phyloP scores from a whole-genome alignment of 2,329 filamentous ascomycete species.

The Cladosporium colombiae region DNA sequence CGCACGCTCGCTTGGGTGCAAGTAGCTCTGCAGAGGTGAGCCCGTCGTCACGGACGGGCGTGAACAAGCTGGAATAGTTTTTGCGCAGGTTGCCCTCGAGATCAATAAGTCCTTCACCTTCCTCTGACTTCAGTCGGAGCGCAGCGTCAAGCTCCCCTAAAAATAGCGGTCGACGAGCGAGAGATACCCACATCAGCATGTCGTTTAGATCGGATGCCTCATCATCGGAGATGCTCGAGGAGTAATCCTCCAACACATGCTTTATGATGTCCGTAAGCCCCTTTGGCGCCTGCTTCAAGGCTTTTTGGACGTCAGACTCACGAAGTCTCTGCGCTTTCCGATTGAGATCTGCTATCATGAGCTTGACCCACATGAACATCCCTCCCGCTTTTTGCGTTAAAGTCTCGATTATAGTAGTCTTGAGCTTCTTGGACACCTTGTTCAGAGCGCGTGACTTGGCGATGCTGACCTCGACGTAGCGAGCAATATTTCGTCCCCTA shows the following conservation, averaged over 20 bases:
- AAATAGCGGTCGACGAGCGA: conserved; percentile 47
- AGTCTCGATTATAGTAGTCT: conserved; percentile 42
- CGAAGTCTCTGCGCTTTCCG: conserved; percentile 40
- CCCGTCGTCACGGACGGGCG: conserved; percentile 17
- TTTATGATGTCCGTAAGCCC: conserved; percentile 47
- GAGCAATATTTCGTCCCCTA: conserved; percentile 43
- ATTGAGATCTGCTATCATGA: conserved; percentile 53
- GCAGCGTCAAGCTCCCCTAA: conserved; percentile 49
- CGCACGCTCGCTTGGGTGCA: conserved; percentile 1
- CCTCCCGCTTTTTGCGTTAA: conserved; percentile 49
- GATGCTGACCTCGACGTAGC: conserved; percentile 48
- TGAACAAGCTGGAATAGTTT: conserved; percentile 51
- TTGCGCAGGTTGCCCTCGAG: conserved; percentile 46
- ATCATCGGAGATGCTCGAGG: conserved; percentile 31
- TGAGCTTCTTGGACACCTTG: conserved; percentile 35
- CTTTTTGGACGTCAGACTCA: conserved; percentile 17
- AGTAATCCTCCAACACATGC: conserved; percentile 45
- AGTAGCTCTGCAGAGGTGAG: conserved; percentile 17
- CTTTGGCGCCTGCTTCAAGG: conserved; percentile 42
- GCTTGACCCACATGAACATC: conserved; percentile 53
- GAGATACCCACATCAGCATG: conserved; percentile 50
- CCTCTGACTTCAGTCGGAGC: conserved; percentile 46
- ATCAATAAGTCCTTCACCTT: conserved; percentile 39
- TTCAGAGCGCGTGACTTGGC: conserved; percentile 43
- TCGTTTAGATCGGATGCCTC: conserved; percentile 50